Base-by-base conservation (phyloP, 345 rosid genomes). In the Salix dunnii region DNA sequence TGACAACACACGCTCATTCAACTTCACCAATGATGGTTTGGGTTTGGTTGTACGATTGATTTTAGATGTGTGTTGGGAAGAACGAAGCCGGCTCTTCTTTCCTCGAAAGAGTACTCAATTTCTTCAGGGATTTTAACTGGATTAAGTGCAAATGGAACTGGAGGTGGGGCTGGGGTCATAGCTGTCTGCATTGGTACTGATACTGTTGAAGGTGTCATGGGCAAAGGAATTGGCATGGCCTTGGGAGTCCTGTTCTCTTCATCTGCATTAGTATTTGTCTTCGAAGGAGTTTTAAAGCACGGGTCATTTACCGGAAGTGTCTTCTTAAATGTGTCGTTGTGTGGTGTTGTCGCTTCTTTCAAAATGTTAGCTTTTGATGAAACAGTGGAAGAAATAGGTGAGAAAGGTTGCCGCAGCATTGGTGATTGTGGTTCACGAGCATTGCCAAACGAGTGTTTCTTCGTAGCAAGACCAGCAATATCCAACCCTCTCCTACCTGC, bases 31-130 rank as follows among this genome's bases (percentile, higher is more conserved):
- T 60, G 6, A 60, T 60, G 23, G 16, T 31, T 53, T 79, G 65
- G 63, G 38, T 43, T 12, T 58, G 23, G 63, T 3, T 58, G 77
- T 68, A 79, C 62, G 8, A 28, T 27, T 27, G 82, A 79, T 85
- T 87, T 77, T 25, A 87, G 69, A 43, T 81, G 82, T 23, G 82
- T 42, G 49, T 64, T 76, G 10, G 91, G 89, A 80, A 88, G 82
- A 82, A 88, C 76, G 72, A 87, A 91, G 42, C 97, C 98, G 25
- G 92, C 92, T 82, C 97, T 88, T 84, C 86, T 83, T 86, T 96
- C 99, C 84, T 96, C 97, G 14, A 93, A 96, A 4, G 98, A 93
- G 75, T 91, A 91, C 66, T 93, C 99, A 14, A 87, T 82, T 55
- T 87, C 95, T 80, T 84, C 89, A 8, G 71, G 77, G 6, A 61